These are phyloP conservation scores for Coemansia sp. DNA, from an alignment of 192 early-diverging fungal species.

Conservation along the genomic window DNA sequence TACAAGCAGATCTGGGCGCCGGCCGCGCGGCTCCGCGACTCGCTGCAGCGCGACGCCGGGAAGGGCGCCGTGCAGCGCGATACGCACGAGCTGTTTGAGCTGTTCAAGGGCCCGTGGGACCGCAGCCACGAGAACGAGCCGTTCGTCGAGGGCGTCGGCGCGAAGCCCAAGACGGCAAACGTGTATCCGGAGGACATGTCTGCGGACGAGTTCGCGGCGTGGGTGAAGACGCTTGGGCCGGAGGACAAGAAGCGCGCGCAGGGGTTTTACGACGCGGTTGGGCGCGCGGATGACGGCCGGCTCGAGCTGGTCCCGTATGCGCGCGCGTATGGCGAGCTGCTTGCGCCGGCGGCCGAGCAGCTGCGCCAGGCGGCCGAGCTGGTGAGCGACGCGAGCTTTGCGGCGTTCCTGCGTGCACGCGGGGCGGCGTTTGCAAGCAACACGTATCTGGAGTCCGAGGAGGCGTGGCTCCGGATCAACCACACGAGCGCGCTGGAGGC, in stretches of 20 bases:
- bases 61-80: constrained; percentile 18
- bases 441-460: constrained; percentile 64
- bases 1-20: constrained; percentile 67
- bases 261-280: constrained; percentile 64
- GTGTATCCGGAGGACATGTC: constrained; percentile 75
- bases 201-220: constrained; percentile 58
- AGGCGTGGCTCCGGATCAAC: constrained; percentile 67
- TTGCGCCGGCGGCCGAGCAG: constrained; percentile 54
- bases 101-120: constrained; percentile 72
- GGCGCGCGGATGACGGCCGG: constrained; percentile 14
- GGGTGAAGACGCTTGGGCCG: constrained; percentile 50
- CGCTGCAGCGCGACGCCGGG: constrained; percentile 39
- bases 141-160: constrained; percentile 50
- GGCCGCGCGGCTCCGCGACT: constrained; percentile 53
- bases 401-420: constrained; percentile 57
- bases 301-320: constrained; percentile 50
- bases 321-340: constrained; percentile 57
- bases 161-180: constrained; percentile 59
- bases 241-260: constrained; percentile 55
- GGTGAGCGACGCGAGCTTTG: constrained; percentile 58
- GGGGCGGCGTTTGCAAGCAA: constrained; percentile 61
- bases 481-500: constrained; percentile 64
- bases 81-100: constrained; percentile 56
- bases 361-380: constrained; percentile 58
- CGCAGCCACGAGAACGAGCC: constrained; percentile 54